These are phyloP conservation scores for Torulaspora indica DNA, from an alignment of 805 yeast species.

Conservation along the genomic window DNA sequence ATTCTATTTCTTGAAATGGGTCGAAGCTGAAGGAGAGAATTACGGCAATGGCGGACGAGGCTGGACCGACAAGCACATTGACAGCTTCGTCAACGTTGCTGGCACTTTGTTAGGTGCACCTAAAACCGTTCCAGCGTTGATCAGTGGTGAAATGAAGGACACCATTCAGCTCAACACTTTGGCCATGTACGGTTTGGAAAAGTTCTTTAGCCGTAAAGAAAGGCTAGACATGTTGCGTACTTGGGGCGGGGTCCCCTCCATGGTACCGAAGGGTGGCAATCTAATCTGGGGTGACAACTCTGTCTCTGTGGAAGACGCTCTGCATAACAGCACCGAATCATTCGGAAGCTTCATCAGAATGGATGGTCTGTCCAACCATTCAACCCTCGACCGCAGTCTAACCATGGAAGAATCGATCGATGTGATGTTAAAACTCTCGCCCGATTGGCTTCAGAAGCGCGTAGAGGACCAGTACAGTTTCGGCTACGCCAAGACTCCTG, in stretches of 20 bases:
- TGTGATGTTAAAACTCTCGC: constrained; percentile 57
- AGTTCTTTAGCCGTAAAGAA: constrained; percentile 85
- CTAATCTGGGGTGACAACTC: constrained; percentile 76
- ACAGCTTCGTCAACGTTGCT: constrained; percentile 76
- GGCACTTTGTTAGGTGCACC: constrained; percentile 95
- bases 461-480: constrained; percentile 67
- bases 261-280: constrained; percentile 95
- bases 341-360: constrained; percentile 75
- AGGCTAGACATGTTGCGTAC: constrained; percentile 78
- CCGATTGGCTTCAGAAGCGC: constrained; percentile 69
- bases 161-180: constrained; percentile 89
- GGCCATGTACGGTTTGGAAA: constrained; percentile 92
- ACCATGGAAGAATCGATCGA: constrained; percentile 69
- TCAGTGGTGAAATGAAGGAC: constrained; percentile 98
- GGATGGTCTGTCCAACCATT: constrained; percentile 16
- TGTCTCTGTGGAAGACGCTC: constrained; percentile 66
- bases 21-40: constrained; percentile 72
- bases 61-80: constrained; percentile 87
- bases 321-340: constrained; percentile 30
- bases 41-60: constrained; percentile 87
- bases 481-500: constrained; percentile 61
- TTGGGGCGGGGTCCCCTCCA: constrained; percentile 89
- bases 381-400: constrained; percentile 40
- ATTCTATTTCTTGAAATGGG: constrained; percentile 93
- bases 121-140: constrained; percentile 80